Conservation (phyloP, 805 yeast species). For the Wickerhamiella azyma region DNA sequence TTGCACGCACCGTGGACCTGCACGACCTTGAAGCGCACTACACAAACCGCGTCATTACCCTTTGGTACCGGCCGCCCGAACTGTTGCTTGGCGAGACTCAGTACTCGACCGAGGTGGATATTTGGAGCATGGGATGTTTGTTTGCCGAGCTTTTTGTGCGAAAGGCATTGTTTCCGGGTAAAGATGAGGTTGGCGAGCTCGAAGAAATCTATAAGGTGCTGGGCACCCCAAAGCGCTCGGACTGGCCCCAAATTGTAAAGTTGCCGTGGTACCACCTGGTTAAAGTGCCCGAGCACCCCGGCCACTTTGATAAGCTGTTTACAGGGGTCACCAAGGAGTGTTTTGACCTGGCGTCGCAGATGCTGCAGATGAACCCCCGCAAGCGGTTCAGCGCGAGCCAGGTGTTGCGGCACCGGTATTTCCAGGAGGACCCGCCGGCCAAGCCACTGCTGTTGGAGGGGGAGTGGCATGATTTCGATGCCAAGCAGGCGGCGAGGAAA, state of each 20-base stretch:
- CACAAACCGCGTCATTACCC: conserved; percentile 87
- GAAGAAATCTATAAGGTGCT: conserved; percentile 60
- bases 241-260: conserved; percentile 67
- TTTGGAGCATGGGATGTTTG: conserved; percentile 95
- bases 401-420: conserved; percentile 62
- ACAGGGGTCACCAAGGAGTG: conserved; percentile 32
- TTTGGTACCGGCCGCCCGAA: conserved; percentile 98
- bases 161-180: conserved; percentile 71
- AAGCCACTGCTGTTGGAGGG: conserved; percentile 44
- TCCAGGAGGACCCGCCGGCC: conserved; percentile 52
- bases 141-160: conserved; percentile 67
- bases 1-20: conserved; percentile 41
- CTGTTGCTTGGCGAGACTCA: conserved; percentile 77
- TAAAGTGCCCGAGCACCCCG: conserved; percentile 35
- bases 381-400: conserved; percentile 51
- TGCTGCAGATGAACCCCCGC: conserved; percentile 57
- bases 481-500: conserved; percentile 38
- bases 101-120: conserved; percentile 82
- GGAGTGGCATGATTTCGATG: conserved; percentile 98
- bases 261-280: conserved; percentile 91
- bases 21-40: conserved; percentile 47
- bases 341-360: conserved; percentile 47
- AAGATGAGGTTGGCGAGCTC: conserved; percentile 76
- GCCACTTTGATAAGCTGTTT: conserved; percentile 32
- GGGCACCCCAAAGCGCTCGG: conserved; percentile 68